phyloP scores from a whole-genome alignment of 345 rosid genomes.

The Salix dunnii region DNA sequence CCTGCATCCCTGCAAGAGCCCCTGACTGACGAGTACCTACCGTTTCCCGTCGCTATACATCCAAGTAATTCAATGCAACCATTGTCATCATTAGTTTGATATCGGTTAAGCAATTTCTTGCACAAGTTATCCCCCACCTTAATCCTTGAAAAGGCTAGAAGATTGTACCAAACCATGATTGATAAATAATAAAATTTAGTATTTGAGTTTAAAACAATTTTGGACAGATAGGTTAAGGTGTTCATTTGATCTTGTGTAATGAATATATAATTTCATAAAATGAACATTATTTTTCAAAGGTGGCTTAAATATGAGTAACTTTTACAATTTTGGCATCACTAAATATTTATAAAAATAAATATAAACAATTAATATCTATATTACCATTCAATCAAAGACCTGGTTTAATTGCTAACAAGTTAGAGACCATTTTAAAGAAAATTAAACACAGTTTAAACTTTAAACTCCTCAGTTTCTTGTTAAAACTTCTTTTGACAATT shows the following conservation, averaged over 20 bases:
- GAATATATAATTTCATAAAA: background rate
- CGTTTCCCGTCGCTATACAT: background rate
- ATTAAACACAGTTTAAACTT: background rate
- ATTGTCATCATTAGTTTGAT: background rate
- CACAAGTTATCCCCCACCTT: background rate
- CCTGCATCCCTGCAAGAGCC: background rate
- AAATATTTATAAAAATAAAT: no score
- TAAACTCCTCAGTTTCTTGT: background rate
- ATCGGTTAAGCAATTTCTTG: background rate
- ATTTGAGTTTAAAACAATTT: background rate
- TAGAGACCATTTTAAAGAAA: background rate
- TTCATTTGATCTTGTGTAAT: background rate
- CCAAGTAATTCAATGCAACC: background rate
- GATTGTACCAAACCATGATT: background rate
- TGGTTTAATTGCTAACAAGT: background rate
- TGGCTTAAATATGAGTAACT: background rate
- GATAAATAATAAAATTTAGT: background rate
- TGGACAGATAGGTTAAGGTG: background rate
- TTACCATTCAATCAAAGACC: background rate
- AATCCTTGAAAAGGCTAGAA: background rate
- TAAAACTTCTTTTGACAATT: background rate
- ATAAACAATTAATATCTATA: no score
- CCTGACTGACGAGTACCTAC: background rate
- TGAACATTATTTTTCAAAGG: background rate
- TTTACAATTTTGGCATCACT: background rate